phyloP scores from a whole-genome alignment of 2,329 filamentous ascomycete species.

The Gaeumannomyces sp. region DNA sequence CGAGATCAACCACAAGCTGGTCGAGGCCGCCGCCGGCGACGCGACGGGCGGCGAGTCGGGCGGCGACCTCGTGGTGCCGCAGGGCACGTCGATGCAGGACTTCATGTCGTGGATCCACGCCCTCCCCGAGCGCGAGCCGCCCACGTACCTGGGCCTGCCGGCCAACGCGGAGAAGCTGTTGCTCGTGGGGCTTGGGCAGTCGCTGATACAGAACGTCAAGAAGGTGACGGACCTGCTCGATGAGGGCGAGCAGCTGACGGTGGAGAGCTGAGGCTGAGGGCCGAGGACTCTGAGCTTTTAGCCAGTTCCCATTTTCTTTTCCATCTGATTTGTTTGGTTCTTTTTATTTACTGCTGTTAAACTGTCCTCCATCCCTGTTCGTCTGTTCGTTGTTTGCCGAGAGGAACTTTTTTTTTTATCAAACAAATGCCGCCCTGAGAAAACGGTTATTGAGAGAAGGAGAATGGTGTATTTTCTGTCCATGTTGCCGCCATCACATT shows the following conservation, averaged over 20 bases:
- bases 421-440: neutral
- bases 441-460: neutral
- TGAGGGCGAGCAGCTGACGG: constrained; percentile 87
- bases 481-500: neutral
- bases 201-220: constrained; percentile 76
- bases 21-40: constrained; percentile 44
- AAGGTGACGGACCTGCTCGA: constrained; percentile 84
- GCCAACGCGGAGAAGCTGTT: constrained; percentile 95
- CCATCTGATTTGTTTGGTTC: neutral
- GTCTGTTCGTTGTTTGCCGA: neutral
- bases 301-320: neutral
- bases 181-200: constrained; percentile 78
- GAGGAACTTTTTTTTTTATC: neutral
- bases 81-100: constrained; percentile 73
- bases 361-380: neutral
- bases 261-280: constrained; percentile 36
- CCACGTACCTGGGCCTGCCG: constrained; percentile 87
- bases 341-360: neutral
- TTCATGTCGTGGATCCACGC: constrained; percentile 89
- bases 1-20: constrained; percentile 85
- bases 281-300: too few relatives aligned
- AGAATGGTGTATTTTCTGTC: neutral
- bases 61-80: constrained; percentile 59
- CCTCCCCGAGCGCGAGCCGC: constrained; percentile 90
- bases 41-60: constrained; percentile 36